Base-by-base conservation (phyloP, 768 basidiomycete species). In the Lyophyllum shimeji region DNA sequence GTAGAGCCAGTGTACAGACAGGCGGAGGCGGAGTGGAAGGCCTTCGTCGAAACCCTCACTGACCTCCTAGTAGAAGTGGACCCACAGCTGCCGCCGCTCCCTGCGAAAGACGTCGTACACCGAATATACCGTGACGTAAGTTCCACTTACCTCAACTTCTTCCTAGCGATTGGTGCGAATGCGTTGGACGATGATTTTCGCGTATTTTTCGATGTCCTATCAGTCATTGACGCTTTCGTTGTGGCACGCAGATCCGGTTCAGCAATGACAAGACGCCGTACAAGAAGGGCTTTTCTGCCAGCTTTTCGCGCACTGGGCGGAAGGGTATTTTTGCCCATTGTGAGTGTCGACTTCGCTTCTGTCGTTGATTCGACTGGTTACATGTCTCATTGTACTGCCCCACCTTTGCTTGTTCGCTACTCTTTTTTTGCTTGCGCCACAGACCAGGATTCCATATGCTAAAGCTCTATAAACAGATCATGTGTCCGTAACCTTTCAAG, bases 241-340 rank as follows among this genome's bases (percentile, higher is more conserved):
- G 2, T 9, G n/a, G 11, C 18, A 23, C 20, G 39, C 47, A 93
- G 90, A 69, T 96, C 21, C 83, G 95, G 13, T 97, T 96, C 71
- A 93, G 90, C 66, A 92, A 92, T 54, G 90, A 95, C 67, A 95
- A 95, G 74, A 99, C 96, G 4, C 96, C 96, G 0, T 99, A 99
- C 76, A 98, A 98, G 73, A 82, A 70, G 6, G 78, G 79, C 9
- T 80, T 98, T 29, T 88, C 89, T 0, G 90, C 92, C 0, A 89
- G 86, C 52, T 91, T 95, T 62, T 95, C 93, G 3, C 78, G 97
- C 46, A 89, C 89, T 25, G 96, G 96, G 2, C 75, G 90, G 40
- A 98, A 98, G 65, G 93, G 95, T 0, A 83, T 87, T 12, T 98
- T 93, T 69, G 95, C 95, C 20, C 79, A 77, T 17, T 95, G 94